These are phyloP conservation scores for Acer campestre DNA, from an alignment of 345 rosid species.

Conservation along the genomic window DNA sequence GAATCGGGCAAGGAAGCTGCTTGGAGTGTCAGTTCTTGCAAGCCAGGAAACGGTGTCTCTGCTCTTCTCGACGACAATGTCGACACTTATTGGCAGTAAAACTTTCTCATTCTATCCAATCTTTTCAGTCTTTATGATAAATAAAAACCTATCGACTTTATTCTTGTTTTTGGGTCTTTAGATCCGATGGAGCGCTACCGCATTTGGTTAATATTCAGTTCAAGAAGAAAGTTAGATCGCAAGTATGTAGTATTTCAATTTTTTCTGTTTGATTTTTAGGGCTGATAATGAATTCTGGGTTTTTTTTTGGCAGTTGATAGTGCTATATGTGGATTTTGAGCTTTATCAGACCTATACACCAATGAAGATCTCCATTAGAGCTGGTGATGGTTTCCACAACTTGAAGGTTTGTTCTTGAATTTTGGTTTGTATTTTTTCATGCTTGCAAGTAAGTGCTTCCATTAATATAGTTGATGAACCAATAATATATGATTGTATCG, in stretches of 20 bases:
- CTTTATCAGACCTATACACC: constrained; percentile 94
- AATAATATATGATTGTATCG: too few relatives aligned
- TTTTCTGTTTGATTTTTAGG: neutral
- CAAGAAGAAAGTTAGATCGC: constrained; percentile 91
- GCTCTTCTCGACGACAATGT: constrained; percentile 86
- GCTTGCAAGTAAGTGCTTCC: too few relatives aligned
- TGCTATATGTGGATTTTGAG: constrained; percentile 84
- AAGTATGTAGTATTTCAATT: constrained; percentile 35
- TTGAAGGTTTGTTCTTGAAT: constrained; percentile 54
- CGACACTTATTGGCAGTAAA: constrained; percentile 93
- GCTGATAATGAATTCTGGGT: neutral
- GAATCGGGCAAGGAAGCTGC: constrained; percentile 92
- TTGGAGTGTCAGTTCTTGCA: constrained; percentile 99
- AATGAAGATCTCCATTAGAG: constrained; percentile 77
- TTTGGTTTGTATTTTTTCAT: too few relatives aligned
- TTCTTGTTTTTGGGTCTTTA: neutral
- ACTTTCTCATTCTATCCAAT: constrained; percentile 6
- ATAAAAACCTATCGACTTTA: neutral
- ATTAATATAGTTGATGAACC: too few relatives aligned
- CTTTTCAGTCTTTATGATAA: neutral
- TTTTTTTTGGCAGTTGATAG: constrained; percentile 54
- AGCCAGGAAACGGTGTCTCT: constrained; percentile 85
- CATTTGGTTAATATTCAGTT: constrained; percentile 93
- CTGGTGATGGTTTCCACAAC: constrained; percentile 93
- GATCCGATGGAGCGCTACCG: constrained; percentile 37